Percentiles rank a stretch among this genome's conserved stretches.
phyloP scores from a whole-genome alignment of 495 filamentous ascomycete species.

The Endocarpon pusillum region DNA sequence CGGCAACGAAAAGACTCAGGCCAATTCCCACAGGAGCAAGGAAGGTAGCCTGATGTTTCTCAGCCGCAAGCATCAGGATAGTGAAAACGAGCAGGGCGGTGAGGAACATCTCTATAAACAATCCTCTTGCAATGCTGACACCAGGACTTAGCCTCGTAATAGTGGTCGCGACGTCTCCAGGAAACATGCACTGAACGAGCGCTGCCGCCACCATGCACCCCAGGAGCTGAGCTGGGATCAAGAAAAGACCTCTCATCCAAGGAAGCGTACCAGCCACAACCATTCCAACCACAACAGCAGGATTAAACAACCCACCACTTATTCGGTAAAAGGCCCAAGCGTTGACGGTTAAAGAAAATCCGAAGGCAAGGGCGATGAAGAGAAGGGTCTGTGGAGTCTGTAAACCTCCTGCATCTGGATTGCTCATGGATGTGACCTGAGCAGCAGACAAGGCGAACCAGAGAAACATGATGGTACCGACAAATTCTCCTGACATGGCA shows the following conservation, averaged over 20 bases:
- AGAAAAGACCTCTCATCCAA: slow-evolving; percentile 14
- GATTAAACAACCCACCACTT: slow-evolving; percentile 48
- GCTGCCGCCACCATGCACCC: slow-evolving; percentile 19
- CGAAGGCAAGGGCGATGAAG: slow-evolving; percentile 38
- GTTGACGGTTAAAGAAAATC: slow-evolving; percentile 47
- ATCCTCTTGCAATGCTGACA: slow-evolving; percentile 15
- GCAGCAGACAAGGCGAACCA: slow-evolving; percentile 30
- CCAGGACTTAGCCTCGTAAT: slow-evolving; percentile 8
- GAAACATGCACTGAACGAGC: slow-evolving; percentile 19
- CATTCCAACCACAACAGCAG: slow-evolving; percentile 22
- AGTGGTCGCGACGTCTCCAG: slow-evolving; percentile 17
- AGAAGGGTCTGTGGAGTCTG: slow-evolving; percentile 25
- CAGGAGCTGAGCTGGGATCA: slow-evolving; percentile 21
- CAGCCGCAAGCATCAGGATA: slow-evolving; percentile 25
- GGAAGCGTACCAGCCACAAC: slow-evolving; percentile 14
- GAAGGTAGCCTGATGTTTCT: slow-evolving; percentile 19
- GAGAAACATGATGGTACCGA: slow-evolving; percentile 34
- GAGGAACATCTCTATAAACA: slow-evolving; percentile 24
- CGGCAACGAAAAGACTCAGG: slow-evolving; percentile 32
- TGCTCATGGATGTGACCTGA: slow-evolving; percentile 18
- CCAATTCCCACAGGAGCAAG: slow-evolving; percentile 39
- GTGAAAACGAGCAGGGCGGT: slow-evolving; percentile 25
- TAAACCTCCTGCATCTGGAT: slow-evolving; percentile 16
- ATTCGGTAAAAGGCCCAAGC: slow-evolving; percentile 53
- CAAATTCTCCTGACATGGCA: slow-evolving; percentile 20